These are phyloP conservation scores for Phaseolus coccineus DNA, from an alignment of 331 rosid species.

Conservation along the genomic window DNA sequence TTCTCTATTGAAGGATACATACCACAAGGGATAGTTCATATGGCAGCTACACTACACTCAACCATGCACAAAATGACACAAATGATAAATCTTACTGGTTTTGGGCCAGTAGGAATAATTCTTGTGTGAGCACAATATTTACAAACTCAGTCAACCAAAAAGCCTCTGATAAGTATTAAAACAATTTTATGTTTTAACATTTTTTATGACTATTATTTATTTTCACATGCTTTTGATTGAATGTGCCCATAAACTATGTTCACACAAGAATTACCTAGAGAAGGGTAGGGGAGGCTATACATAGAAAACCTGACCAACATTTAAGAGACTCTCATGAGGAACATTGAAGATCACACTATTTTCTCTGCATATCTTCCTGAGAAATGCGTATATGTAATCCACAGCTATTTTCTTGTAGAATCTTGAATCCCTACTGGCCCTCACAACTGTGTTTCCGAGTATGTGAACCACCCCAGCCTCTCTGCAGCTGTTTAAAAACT, in stretches of 20 bases:
- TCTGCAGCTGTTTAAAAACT: slow-evolving; percentile 73
- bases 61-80: slow-evolving; percentile 23
- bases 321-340: slow-evolving; percentile 93
- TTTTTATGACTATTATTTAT: not conserved
- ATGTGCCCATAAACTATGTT: not conserved
- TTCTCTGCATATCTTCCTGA: slow-evolving; percentile 93
- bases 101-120: not conserved
- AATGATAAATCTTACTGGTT: slow-evolving; percentile 26
- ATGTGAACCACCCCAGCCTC: slow-evolving; percentile 98
- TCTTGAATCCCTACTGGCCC: slow-evolving; percentile 83
- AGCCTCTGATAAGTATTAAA: not conserved
- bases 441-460: slow-evolving; percentile 88
- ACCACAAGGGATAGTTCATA: slow-evolving; percentile 3
- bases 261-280: not conserved
- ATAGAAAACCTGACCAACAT: slow-evolving; percentile 91
- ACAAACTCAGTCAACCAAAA: not conserved
- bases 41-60: slow-evolving; percentile 10
- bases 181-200: not conserved
- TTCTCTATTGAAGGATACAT: not conserved
- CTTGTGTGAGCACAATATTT: not conserved
- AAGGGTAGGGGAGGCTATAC: slow-evolving; percentile 49
- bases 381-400: slow-evolving; percentile 90
- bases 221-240: not conserved
- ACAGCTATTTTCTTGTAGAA: slow-evolving; percentile 91
- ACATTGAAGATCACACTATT: slow-evolving; percentile 90